Base-by-base conservation (phyloP, 345 rosid species). In the Carallia brachiata region DNA sequence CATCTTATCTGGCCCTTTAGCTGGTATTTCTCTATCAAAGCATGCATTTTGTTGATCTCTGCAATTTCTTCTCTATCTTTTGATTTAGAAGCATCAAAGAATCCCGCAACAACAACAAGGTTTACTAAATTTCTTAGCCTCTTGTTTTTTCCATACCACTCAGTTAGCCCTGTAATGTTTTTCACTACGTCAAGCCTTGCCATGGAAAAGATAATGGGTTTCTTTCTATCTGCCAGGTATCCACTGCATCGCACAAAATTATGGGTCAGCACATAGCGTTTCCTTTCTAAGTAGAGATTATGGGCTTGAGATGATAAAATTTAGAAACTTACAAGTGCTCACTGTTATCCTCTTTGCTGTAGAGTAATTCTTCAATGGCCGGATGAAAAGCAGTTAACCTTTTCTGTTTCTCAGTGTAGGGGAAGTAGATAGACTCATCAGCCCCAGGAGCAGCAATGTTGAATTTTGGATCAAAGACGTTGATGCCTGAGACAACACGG, bases 401-500 rank as follows among this genome's bases (percentile, higher is more conserved):
- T 50, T 73, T 81, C n/a, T 78, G 72, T 68, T 77, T 82, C 74
- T 88, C 89, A 0, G 85, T 74, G 79, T 81, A 84, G 55, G 98
- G 90, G 70, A 95, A 95, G 82, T 95, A 95, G 53, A 95, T 90
- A n/a, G 97, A 84, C 73, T 92, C 92, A 61, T 95, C 99, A 17
- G 99, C 99, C 0, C 98, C 99, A 9, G 96, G 99, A 59, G 97
- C 87, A 64, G 89, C 94, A 8, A 92, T 88, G 81, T 95, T 92
- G 83, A 95, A 95, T 84, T 95, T 95, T 0, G 98, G 97, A 69
- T 95, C 96, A 36, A 90, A 92, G 62, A 95, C 88, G 72, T 84
- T 87, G 86, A 89, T 89, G 76, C 99, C 99, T 12, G 97, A 92
- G 63, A 89, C 87, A 16, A 92, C 90, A 40, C 96, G 88, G 70